phyloP scores from a whole-genome alignment of 2,329 filamentous ascomycete species.

The Didymella arachidicola region DNA sequence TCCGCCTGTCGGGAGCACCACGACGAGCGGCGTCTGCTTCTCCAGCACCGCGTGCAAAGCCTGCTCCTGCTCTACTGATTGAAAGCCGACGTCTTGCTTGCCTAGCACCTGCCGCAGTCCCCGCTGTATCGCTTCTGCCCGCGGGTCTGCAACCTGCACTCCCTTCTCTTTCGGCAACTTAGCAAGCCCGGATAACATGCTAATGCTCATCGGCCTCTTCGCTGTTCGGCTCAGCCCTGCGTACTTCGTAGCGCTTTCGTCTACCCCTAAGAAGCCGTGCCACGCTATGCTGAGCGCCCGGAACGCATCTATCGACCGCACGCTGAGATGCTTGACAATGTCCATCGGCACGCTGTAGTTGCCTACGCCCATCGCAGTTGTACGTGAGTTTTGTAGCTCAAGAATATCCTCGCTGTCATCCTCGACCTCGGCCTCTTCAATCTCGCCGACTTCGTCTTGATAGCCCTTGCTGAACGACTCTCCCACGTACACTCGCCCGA shows the following conservation, averaged over 20 bases:
- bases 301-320: no score
- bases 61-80: conserved; percentile 22
- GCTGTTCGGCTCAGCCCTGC: not conserved
- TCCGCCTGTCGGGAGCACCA: conserved; percentile 20
- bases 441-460: no score
- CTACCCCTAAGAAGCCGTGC: no score
- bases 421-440: no score
- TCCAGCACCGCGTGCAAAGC: conserved; percentile 24
- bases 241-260: conserved; percentile 7
- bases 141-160: not conserved
- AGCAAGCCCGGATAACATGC: not conserved
- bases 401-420: no score
- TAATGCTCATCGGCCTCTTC: not conserved
- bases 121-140: not conserved
- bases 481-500: no score
- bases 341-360: no score
- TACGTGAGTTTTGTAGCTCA: no score
- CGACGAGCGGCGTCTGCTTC: conserved; percentile 26
- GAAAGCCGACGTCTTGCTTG: conserved; percentile 17
- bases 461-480: no score
- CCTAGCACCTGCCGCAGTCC: conserved; percentile 12
- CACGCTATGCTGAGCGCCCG: no score
- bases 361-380: no score
- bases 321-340: conserved; percentile 31
- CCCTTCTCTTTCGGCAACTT: not conserved